Percentiles rank a stretch among this genome's conserved stretches.
phyloP scores from a whole-genome alignment of 352 stramenopile genomes.

The Globisporangium uncinulatum region DNA sequence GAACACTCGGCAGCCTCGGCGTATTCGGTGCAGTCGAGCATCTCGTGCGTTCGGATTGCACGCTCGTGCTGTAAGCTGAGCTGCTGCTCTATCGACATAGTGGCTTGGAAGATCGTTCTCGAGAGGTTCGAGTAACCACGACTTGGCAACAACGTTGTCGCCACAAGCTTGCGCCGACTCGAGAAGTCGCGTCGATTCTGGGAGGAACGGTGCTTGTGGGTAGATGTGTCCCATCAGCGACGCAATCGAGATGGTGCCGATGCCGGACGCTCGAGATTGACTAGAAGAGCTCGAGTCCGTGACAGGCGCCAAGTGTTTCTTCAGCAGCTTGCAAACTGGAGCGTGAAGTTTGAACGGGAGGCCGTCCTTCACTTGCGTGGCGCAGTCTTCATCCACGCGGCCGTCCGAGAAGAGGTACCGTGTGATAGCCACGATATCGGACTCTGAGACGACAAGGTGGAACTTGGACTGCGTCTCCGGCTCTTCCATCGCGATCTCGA shows the following conservation, averaged over 20 bases:
- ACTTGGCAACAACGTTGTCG: neutral
- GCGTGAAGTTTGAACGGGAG: slow-evolving; percentile 19
- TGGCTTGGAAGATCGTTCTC: neutral
- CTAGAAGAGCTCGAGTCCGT: no score
- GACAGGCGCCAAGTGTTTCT: slow-evolving; percentile 17
- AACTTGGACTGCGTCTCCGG: slow-evolving; percentile 29
- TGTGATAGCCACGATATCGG: slow-evolving; percentile 22
- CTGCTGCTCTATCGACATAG: neutral
- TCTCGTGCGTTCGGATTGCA: neutral
- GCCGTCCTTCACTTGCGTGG: slow-evolving; percentile 22
- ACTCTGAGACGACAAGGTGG: slow-evolving; percentile 22
- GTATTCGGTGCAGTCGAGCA: neutral
- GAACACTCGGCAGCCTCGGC: neutral
- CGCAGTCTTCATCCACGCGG: slow-evolving; percentile 8
- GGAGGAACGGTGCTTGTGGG: no score
- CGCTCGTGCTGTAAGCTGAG: neutral
- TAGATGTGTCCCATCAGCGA: neutral
- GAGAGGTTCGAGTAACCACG: neutral
- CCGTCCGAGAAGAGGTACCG: slow-evolving; percentile 19
- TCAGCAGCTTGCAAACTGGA: slow-evolving; percentile 21
- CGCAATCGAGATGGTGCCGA: slow-evolving; percentile 3
- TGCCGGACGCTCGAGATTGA: neutral
- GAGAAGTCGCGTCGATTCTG: neutral
- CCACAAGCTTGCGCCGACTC: neutral
- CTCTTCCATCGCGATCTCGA: slow-evolving; percentile 49